Percentiles rank a stretch among this genome's conserved stretches.
Conservation (phyloP, 352 stramenopile species). For the Phytophthora sansomeana region DNA sequence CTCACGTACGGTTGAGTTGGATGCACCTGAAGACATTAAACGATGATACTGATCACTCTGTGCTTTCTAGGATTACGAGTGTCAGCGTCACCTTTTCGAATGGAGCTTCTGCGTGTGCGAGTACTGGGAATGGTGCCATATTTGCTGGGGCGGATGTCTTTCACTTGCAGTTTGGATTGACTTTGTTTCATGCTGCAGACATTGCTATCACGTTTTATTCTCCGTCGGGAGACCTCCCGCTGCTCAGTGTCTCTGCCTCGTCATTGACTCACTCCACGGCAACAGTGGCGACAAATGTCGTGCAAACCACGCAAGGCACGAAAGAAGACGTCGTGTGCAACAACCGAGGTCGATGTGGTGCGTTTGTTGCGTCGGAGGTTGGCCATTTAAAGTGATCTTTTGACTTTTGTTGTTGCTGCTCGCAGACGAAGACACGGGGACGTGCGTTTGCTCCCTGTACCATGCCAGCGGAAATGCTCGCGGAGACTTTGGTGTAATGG, state of each 20-base stretch:
- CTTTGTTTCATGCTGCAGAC: constrained; percentile 19
- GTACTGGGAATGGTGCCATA: constrained; percentile 50
- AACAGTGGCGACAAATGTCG: constrained; percentile 39
- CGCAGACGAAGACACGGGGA: constrained; percentile 68
- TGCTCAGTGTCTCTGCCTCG: constrained; percentile 44
- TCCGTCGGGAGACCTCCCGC: constrained; percentile 65
- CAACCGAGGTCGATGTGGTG: constrained; percentile 77
- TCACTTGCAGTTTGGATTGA: background rate
- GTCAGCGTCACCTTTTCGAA: constrained; percentile 54
- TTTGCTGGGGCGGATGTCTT: background rate
- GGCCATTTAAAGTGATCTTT: background rate
- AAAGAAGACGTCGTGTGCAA: constrained; percentile 83
- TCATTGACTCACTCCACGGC: constrained; percentile 49
- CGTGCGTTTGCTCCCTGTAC: constrained; percentile 66
- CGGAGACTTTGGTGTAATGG: constrained; percentile 49
- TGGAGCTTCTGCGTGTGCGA: constrained; percentile 49
- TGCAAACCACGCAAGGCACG: constrained; percentile 45
- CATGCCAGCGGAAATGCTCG: constrained; percentile 67
- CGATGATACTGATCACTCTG: constrained; percentile 17
- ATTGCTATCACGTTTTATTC: constrained; percentile 70
- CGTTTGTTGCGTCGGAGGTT: constrained; percentile 16
- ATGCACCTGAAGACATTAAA: background rate
- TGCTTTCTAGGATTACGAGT: constrained; percentile 50
- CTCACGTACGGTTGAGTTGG: constrained; percentile 42
- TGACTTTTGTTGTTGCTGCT: background rate